These are phyloP conservation scores for Pugionium dolabratum DNA, from an alignment of 345 rosid species.

Conservation along the genomic window DNA sequence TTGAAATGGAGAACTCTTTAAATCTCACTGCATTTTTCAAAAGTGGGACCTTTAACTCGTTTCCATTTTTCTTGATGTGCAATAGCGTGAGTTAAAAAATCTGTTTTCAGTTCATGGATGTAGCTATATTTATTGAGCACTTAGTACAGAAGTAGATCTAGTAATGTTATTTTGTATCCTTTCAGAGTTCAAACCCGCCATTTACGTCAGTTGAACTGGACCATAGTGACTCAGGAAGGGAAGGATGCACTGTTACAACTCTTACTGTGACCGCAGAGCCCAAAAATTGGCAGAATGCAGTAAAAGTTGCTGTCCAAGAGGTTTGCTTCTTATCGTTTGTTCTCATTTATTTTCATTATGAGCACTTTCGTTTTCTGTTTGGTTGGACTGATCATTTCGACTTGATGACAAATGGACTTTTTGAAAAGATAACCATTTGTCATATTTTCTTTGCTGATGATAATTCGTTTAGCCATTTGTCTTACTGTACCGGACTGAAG, in stretches of 20 bases:
- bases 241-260: constrained; percentile 99
- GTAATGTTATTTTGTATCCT: constrained; percentile 40
- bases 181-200: constrained; percentile 98
- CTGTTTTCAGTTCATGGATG: background rate
- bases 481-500: background rate
- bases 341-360: constrained; percentile 9
- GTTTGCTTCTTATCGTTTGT: constrained; percentile 45
- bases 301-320: constrained; percentile 97
- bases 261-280: constrained; percentile 99
- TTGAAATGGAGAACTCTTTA: background rate
- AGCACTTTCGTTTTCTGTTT: constrained; percentile 1
- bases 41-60: background rate
- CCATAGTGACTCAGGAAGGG: constrained; percentile 99
- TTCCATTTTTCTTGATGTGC: background rate
- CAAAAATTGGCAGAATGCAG: constrained; percentile 92
- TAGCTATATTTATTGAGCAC: constrained; percentile 8
- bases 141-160: constrained; percentile 20
- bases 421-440: constrained; percentile 13
- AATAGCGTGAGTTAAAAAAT: background rate
- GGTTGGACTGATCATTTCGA: constrained; percentile 20
- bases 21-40: background rate
- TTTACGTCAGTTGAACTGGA: constrained; percentile 98
- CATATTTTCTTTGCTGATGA: background rate
- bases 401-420: constrained; percentile 9
- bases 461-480: background rate